Evolutionary conservation across 2,329 filamentous ascomycete species (phyloP).

Genomic region (Dactylonectria macrodidyma): DNA sequence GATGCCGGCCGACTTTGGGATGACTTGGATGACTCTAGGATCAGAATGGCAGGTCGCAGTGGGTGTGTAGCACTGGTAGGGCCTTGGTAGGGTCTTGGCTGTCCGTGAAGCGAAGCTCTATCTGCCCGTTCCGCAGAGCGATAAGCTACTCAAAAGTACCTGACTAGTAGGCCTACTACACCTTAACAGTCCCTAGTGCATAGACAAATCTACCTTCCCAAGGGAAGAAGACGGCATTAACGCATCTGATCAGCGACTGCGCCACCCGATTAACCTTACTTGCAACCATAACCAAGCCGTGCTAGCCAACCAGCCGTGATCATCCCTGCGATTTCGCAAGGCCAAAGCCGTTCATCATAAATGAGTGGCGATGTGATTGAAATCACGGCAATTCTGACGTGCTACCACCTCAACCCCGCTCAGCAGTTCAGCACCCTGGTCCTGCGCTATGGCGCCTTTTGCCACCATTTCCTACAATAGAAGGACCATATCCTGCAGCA

Average conservation of each 20-base stretch:
- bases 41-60: conserved; percentile 48
- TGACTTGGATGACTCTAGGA: conserved; percentile 37
- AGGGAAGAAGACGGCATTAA: neutral
- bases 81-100: neutral
- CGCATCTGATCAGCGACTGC: neutral
- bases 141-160: neutral
- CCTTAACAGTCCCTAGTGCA: neutral
- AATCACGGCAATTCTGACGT: neutral
- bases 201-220: too few species aligned
- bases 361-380: neutral
- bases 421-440: neutral
- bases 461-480: neutral
- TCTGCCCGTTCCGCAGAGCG: neutral
- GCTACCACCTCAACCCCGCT: neutral
- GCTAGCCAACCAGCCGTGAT: neutral
- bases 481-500: neutral
- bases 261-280: conserved; percentile 1
- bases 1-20: conserved; percentile 33
- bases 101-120: neutral
- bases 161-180: neutral
- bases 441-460: neutral
- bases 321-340: neutral
- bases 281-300: neutral
- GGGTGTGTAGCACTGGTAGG: neutral
- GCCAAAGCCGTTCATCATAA: neutral